Evolutionary conservation across 169 alveolate genomes (phyloP), one percentile per base, ranked within the genome.

Genomic region (Plasmodium malariae): DNA sequence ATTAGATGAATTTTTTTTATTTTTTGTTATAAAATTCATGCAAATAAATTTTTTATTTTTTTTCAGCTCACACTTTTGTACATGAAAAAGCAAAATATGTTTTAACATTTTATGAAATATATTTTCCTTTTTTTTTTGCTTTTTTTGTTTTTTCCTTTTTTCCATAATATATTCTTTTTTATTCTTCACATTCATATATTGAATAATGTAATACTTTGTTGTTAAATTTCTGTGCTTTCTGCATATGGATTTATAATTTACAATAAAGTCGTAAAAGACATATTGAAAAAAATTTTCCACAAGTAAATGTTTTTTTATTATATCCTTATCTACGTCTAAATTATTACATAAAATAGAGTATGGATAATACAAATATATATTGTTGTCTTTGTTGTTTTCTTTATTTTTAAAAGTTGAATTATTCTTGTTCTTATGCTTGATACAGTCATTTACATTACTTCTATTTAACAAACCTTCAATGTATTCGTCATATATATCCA

Each of bases 221-320:
- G 21, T 51, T n/a, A 62, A 65, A 24, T 24, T 12, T 11, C 30
- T 40, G 21, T 83, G 30, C 21, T 28, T 83, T 28, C 14, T 83
- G 28, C 85, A 83, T 26, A 83, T 83, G 26, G 32, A n/a, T 45
- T 83, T 55, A 60, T 83, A 83, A 71, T 71, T 83, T 54, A 83
- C 28, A 48, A 83, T 83, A 60, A 83, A 83, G 12, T 83, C 91
- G 48, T 83, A 83, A 32, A 49, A 69, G 12, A 83, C 85, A 54
- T 83, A 83, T 24, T 68, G 59, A 34, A 83, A 83, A 43, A 83
- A 83, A 30, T 67, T 30, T 57, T 83, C 91, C 7, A 83, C 91
- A 9, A 83, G 45, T 12, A 83, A 45, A 72, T 83, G 91, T 57
- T 83, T 83, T 54, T 54, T 83, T 68, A 83, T 55, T 12, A 83